Evolutionary conservation across 2,329 filamentous ascomycete genomes (phyloP).

Genomic region (Diplodia seriata): DNA sequence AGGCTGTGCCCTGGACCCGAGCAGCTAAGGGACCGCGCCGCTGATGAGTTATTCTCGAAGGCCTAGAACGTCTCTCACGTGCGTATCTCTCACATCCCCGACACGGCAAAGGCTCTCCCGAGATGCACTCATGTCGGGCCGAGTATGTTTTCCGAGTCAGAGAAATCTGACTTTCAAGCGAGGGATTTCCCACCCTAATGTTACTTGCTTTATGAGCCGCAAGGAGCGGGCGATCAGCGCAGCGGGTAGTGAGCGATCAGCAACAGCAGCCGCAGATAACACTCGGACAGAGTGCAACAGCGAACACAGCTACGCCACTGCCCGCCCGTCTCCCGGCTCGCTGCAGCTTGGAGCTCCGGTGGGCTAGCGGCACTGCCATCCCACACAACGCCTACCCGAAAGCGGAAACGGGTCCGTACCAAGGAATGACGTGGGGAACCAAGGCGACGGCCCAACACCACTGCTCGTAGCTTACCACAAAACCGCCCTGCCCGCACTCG

Average conservation of each 20-base stretch:
- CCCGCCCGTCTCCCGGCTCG: too few relatives aligned
- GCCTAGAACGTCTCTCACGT: too few relatives aligned
- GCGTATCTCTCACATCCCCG: too few relatives aligned
- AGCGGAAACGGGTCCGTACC: background rate
- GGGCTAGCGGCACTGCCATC: too few relatives aligned
- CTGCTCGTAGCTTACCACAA: background rate
- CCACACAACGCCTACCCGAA: background rate
- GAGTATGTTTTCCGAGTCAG: background rate
- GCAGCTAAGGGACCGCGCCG: background rate
- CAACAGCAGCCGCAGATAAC: too few relatives aligned
- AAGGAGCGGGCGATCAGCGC: too few relatives aligned
- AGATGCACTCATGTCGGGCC: background rate
- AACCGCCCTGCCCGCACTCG: background rate
- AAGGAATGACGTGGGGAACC: slow-evolving; percentile 3
- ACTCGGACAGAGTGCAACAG: too few relatives aligned
- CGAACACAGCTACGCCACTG: too few relatives aligned
- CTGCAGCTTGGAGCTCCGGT: background rate
- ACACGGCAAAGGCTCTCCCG: background rate
- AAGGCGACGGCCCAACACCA: background rate
- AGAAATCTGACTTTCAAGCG: background rate
- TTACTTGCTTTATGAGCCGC: too few relatives aligned
- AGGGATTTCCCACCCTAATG: background rate
- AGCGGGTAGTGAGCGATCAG: too few relatives aligned
- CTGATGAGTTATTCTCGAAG: too few relatives aligned
- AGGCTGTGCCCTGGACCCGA: background rate